Conservation (phyloP, 495 filamentous ascomycete species). For the Ascodesmis nigricans region DNA sequence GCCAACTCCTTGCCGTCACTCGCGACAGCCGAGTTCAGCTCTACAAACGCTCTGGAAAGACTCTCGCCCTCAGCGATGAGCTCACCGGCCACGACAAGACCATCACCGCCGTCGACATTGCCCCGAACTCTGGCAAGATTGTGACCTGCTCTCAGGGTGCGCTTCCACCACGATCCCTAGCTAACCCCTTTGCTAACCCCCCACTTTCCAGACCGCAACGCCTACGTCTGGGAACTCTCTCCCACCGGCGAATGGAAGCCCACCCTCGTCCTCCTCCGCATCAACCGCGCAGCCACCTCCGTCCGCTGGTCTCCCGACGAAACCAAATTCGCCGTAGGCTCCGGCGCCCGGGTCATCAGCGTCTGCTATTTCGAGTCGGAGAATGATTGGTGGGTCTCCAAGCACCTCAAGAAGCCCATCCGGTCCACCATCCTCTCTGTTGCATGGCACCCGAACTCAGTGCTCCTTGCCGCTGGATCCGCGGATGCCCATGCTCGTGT, state of each 20-base stretch:
- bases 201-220: conserved; percentile 74
- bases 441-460: conserved; percentile 91
- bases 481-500: conserved; percentile 96
- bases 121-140: conserved; percentile 68
- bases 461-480: conserved; percentile 77
- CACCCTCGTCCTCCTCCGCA: conserved; percentile 85
- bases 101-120: conserved; percentile 90
- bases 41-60: conserved; percentile 48
- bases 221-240: conserved; percentile 90
- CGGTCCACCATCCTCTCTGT: conserved; percentile 86
- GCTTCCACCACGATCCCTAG: conserved; percentile 5
- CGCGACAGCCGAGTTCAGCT: conserved; percentile 82
- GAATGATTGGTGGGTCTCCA: conserved; percentile 99
- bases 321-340: conserved; percentile 91
- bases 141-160: conserved; percentile 91
- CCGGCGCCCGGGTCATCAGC: conserved; percentile 85
- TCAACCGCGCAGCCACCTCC: conserved; percentile 90
- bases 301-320: conserved; percentile 95
- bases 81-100: conserved; percentile 91
- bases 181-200: conserved; percentile 4
- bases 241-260: conserved; percentile 86
- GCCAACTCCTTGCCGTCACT: conserved; percentile 69
- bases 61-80: conserved; percentile 72
- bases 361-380: conserved; percentile 97
- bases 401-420: conserved; percentile 96